Conservation (phyloP, 129 eudicot genomes). For the Pulicaria dysenterica region DNA sequence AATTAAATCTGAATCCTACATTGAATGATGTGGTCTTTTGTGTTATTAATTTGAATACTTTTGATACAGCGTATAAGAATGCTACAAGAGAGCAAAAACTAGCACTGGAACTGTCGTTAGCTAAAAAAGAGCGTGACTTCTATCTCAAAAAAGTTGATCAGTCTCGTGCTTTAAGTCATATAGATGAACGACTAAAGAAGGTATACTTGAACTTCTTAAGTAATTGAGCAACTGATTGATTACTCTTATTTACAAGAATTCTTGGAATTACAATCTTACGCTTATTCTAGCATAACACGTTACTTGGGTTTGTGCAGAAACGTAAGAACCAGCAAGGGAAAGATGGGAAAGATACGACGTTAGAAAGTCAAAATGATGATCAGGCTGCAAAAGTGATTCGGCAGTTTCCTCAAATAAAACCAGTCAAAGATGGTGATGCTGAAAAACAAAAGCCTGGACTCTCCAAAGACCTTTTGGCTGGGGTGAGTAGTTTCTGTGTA, state of each 20-base stretch:
- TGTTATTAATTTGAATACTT: not conserved
- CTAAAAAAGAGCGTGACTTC: constrained; percentile 82
- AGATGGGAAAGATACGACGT: constrained; percentile 38
- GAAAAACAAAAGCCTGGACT: constrained; percentile 55
- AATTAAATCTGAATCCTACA: not conserved
- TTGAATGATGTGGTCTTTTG: not conserved
- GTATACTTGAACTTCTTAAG: constrained; percentile 32
- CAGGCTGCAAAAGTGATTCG: constrained; percentile 58
- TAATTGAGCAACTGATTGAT: not conserved
- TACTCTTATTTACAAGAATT: constrained; percentile 11
- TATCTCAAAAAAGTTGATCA: constrained; percentile 82
- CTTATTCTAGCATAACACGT: constrained; percentile 18
- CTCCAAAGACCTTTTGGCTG: constrained; percentile 65
- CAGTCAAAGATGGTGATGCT: constrained; percentile 42
- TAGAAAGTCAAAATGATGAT: constrained; percentile 38
- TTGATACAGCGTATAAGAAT: constrained; percentile 62
- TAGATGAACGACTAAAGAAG: constrained; percentile 88
- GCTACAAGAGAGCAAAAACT: constrained; percentile 85
- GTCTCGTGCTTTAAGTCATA: constrained; percentile 64
- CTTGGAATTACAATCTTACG: not conserved
- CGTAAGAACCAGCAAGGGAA: constrained; percentile 53
- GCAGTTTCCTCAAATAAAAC: constrained; percentile 68
- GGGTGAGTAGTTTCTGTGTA: constrained; percentile 42
- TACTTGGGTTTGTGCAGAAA: constrained; percentile 53
- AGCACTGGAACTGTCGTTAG: constrained; percentile 81